Base-by-base conservation (phyloP, 768 basidiomycete genomes). In the Lactifluus volemus region DNA sequence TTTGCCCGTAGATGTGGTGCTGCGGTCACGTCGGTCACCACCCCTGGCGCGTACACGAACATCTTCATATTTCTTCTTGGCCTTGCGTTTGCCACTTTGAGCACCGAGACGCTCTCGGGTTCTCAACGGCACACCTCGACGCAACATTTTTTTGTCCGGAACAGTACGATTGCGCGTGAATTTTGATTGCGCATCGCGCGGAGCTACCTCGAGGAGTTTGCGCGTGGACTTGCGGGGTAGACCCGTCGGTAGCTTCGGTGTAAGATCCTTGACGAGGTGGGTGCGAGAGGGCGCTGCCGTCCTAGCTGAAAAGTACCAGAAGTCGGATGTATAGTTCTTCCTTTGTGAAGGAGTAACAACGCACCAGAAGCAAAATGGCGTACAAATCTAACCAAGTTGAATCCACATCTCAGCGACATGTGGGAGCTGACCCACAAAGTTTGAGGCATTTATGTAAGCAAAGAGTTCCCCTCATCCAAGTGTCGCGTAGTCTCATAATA, bases 281-380 rank as follows among this genome's bases (percentile, higher is more conserved):
- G 58, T 64, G n/a, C 65, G 63, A 42, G 65, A 64, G n/a, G 63
- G 15, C 7, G 41, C 38, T 25, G 41, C 38, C n/a, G 79, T 17
- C 62, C 78, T 29, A 70, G 76, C 21, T 85, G 82, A 14, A 25
- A 15, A 5, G 12, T 25, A 15, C 25, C 15, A 38, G 0, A 38
- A 0, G 53, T 60, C 25, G 25, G 10, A 4, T 2, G 7, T 38
- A 17, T 15, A 38, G 34, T 49, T 36, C 10, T 1, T 29, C 8
- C 9, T 14, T 38, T 8, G 2, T 8, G 36, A 25, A n/a, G 38
- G 25, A 41, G 19, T 30, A 47, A 32, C 11, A 0, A 6, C 49
- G 5, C 36, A 61, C 60, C 60, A 51, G 60, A 61, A 51, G 54
- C 48, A 19, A 61, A 61, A 30, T n/a, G n/a, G 47, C 60, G 60